Evolutionary conservation across 768 basidiomycete species (phyloP).

Genomic region (Leucocoprinus leucothites): DNA sequence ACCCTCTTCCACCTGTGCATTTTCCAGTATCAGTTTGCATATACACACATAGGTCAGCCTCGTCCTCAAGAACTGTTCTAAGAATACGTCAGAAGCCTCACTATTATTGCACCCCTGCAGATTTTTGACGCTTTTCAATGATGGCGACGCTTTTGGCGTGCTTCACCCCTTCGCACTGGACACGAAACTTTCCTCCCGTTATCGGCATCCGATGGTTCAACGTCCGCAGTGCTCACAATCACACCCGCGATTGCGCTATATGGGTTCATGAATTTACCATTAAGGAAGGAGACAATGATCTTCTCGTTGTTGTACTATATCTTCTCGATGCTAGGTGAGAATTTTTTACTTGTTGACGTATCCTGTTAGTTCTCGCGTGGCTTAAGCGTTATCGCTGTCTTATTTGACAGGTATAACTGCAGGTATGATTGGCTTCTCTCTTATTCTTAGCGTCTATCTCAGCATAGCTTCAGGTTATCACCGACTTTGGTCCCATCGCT

Average conservation of each 20-base stretch:
- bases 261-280: conserved; percentile 52
- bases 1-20: no score
- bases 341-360: neutral
- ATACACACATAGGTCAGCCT: no score
- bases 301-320: conserved; percentile 74
- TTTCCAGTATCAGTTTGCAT: no score
- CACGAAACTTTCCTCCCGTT: conserved; percentile 42
- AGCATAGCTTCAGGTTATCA: conserved; percentile 58
- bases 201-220: conserved; percentile 76
- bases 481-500: conserved; percentile 82
- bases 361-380: neutral
- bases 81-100: neutral
- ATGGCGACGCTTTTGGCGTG: neutral
- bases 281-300: conserved; percentile 48
- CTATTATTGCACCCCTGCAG: neutral
- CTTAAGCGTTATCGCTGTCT: conserved; percentile 6
- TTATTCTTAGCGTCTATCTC: neutral
- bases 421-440: conserved; percentile 24
- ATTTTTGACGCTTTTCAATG: neutral
- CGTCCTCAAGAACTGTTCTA: no score
- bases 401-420: conserved; percentile 44
- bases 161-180: conserved; percentile 12
- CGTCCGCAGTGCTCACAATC: conserved; percentile 58
- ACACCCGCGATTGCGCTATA: conserved; percentile 72
- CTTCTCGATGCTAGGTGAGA: conserved; percentile 80